Evolutionary conservation across 139 green algal genomes (phyloP).

Genomic region (Chlamydomonas urium): DNA sequence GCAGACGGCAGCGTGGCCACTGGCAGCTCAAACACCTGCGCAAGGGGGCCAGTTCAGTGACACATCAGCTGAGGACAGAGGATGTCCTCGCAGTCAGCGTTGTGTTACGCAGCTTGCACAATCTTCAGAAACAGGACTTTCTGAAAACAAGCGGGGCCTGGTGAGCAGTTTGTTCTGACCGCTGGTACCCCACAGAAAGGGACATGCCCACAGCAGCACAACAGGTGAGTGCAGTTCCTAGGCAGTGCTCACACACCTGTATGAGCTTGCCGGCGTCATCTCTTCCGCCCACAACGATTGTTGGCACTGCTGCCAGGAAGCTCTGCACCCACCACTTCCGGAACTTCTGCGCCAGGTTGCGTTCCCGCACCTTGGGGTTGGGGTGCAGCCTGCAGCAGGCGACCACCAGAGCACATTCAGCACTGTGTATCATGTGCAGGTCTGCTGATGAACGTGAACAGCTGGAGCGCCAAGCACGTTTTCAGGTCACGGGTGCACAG

Average conservation of each 20-base stretch:
- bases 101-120: too few relatives aligned
- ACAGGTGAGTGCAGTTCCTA: too few relatives aligned
- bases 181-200: too few relatives aligned
- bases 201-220: too few relatives aligned
- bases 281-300: constrained; percentile 36
- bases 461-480: background rate
- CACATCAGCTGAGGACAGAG: too few relatives aligned
- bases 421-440: background rate
- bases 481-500: background rate
- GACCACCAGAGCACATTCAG: background rate
- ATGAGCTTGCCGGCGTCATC: constrained; percentile 36
- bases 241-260: constrained; percentile 26
- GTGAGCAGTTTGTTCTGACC: too few relatives aligned
- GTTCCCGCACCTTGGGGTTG: constrained; percentile 4
- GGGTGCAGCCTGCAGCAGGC: constrained; percentile 15
- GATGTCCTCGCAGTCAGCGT: too few relatives aligned
- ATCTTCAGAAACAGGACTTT: too few relatives aligned
- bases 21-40: too few relatives aligned
- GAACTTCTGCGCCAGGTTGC: constrained; percentile 38
- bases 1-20: too few relatives aligned
- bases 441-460: background rate
- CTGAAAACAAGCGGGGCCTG: too few relatives aligned
- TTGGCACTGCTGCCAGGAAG: constrained; percentile 46
- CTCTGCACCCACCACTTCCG: constrained; percentile 47
- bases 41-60: too few relatives aligned